Conservation (phyloP, 192 early-diverging fungal species). For the Coemansia sp. region DNA sequence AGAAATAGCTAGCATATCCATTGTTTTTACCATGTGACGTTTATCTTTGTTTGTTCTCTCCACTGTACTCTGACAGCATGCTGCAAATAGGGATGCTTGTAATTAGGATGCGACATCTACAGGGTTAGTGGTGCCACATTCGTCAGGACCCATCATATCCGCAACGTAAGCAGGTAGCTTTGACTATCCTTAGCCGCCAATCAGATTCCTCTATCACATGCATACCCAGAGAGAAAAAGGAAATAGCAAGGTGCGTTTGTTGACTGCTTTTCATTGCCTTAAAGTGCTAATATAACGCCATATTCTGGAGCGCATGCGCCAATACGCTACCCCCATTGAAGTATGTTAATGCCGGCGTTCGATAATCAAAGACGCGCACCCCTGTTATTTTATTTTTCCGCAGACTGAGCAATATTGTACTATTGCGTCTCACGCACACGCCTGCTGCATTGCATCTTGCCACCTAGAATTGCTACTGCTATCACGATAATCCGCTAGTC, state of each 20-base stretch:
- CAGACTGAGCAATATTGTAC: background rate
- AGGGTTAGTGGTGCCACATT: background rate
- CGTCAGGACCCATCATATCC: background rate
- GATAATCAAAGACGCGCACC: background rate
- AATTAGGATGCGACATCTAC: background rate
- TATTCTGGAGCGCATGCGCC: background rate
- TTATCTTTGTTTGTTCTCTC: background rate
- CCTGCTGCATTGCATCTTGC: slow-evolving; percentile 1
- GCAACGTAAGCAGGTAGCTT: background rate
- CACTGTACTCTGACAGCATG: background rate
- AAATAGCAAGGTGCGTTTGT: background rate
- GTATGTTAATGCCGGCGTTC: background rate
- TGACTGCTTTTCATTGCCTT: background rate
- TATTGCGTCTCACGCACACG: slow-evolving; percentile 7
- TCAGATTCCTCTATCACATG: background rate
- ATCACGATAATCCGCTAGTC: background rate
- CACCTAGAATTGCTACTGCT: slow-evolving; percentile 1
- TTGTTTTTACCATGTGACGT: background rate
- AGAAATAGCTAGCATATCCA: background rate
- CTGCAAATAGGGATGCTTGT: background rate
- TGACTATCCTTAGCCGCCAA: background rate
- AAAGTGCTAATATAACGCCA: slow-evolving; percentile 14
- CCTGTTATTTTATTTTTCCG: background rate
- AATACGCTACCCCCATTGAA: slow-evolving; percentile 5
- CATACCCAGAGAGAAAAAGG: background rate